phyloP scores from a whole-genome alignment of 306 rosid species.

The Prunus davidiana region DNA sequence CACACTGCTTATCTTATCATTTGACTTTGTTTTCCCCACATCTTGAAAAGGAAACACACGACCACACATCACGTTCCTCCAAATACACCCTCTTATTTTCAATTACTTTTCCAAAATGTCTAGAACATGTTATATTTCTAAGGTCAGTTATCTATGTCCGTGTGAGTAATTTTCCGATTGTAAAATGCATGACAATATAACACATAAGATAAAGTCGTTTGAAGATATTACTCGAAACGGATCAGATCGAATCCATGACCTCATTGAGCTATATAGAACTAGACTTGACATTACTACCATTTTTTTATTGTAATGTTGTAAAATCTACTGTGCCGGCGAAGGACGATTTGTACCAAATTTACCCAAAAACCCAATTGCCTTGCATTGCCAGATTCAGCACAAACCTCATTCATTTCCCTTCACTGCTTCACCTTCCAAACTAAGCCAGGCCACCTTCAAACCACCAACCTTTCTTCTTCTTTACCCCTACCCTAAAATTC shows the following conservation, averaged over 20 bases:
- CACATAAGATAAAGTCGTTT: neutral
- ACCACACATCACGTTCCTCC: slow-evolving; percentile 21
- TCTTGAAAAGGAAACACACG: slow-evolving; percentile 7
- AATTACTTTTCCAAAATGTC: too few relatives aligned
- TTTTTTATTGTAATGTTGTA: too few relatives aligned
- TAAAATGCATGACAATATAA: too few relatives aligned
- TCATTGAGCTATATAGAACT: neutral
- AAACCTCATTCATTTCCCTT: neutral
- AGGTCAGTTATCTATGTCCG: too few relatives aligned
- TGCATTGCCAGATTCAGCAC: slow-evolving; percentile 6
- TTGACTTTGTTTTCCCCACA: slow-evolving; percentile 12
- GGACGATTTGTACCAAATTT: neutral
- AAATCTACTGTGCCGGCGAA: neutral
- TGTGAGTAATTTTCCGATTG: too few relatives aligned
- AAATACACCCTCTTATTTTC: neutral
- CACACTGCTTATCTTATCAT: slow-evolving; percentile 20
- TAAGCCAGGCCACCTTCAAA: neutral
- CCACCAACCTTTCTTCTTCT: neutral
- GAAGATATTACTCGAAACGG: neutral
- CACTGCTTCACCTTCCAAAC: slow-evolving; percentile 13
- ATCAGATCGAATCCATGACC: neutral
- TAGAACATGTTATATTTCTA: too few relatives aligned
- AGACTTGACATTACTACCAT: neutral
- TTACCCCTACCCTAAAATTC: neutral
- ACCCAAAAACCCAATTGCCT: neutral